Conservation (phyloP, 148 eudicot genomes). For the Chenopodium suecicum region DNA sequence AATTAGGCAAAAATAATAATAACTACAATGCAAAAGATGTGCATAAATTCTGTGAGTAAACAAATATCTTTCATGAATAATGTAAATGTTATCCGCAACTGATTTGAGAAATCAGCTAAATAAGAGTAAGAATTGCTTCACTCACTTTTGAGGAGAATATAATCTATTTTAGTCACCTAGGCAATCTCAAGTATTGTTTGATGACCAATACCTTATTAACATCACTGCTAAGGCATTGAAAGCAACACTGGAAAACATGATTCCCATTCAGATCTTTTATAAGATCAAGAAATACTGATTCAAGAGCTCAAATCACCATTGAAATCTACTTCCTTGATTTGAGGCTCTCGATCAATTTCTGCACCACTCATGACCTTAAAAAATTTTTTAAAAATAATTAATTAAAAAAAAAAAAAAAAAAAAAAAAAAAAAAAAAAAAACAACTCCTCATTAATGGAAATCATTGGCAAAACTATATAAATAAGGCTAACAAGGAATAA, state of each 20-base stretch:
- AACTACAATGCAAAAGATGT: not conserved
- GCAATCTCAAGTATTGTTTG: not conserved
- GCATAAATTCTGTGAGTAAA: not conserved
- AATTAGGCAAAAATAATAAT: not conserved
- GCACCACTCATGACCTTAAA: slow-evolving; percentile 68
- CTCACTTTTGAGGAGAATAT: not conserved
- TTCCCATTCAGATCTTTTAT: slow-evolving; percentile 68
- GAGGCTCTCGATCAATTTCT: slow-evolving; percentile 63
- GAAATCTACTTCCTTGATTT: slow-evolving; percentile 57
- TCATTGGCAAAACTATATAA: not conserved
- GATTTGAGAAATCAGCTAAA: not conserved
- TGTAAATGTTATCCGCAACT: not conserved
- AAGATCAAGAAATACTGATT: slow-evolving; percentile 63
- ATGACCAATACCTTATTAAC: slow-evolving; percentile 52
- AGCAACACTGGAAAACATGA: slow-evolving; percentile 73
- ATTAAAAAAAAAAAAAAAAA: slow-evolving; percentile 16
- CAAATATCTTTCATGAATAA: slow-evolving; percentile 3
- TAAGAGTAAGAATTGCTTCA: not conserved
- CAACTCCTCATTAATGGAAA: not conserved
- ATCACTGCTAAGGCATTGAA: slow-evolving; percentile 54
- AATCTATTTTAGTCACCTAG: not conserved
- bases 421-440: no score
- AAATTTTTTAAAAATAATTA: no score
- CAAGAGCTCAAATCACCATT: slow-evolving; percentile 45
- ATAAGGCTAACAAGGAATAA: slow-evolving; percentile 6